A percentile compares a stretch with the other conserved stretches of the same genome.
phyloP scores from a whole-genome alignment of 257 asterid genomes.

The Osmanthus fragrans region DNA sequence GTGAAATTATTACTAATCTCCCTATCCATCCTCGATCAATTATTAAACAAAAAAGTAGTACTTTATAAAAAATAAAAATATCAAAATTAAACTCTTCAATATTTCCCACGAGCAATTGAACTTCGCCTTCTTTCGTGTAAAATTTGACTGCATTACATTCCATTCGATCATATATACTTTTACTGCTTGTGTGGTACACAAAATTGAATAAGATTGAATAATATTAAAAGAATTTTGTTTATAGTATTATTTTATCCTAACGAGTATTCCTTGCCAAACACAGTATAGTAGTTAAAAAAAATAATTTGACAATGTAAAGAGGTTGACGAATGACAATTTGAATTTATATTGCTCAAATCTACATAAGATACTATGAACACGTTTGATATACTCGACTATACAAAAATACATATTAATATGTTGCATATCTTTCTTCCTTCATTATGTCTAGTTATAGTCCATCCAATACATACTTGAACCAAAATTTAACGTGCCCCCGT shows the following conservation, averaged over 20 bases:
- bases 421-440: not conserved
- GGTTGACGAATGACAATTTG: not conserved
- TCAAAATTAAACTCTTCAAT: not conserved
- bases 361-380: not conserved
- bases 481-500: too few species aligned
- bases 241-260: not conserved
- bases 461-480: too few species aligned
- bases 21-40: not conserved
- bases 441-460: not conserved
- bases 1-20: conserved; percentile 15
- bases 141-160: too few species aligned
- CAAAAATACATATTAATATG: too few species aligned
- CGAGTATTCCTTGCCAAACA: not conserved
- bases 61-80: not conserved
- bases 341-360: not conserved
- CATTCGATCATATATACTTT: too few species aligned
- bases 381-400: too few species aligned
- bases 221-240: too few species aligned
- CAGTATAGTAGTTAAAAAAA: too few species aligned
- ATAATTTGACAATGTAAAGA: too few species aligned
- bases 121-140: not conserved
- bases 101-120: not conserved
- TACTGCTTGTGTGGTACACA: too few species aligned
- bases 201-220: not conserved
- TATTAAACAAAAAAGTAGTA: not conserved